Evolutionary conservation across 176 grass and related monocot genomes (phyloP).

Genomic region (Bolboschoenus planiculmis): DNA sequence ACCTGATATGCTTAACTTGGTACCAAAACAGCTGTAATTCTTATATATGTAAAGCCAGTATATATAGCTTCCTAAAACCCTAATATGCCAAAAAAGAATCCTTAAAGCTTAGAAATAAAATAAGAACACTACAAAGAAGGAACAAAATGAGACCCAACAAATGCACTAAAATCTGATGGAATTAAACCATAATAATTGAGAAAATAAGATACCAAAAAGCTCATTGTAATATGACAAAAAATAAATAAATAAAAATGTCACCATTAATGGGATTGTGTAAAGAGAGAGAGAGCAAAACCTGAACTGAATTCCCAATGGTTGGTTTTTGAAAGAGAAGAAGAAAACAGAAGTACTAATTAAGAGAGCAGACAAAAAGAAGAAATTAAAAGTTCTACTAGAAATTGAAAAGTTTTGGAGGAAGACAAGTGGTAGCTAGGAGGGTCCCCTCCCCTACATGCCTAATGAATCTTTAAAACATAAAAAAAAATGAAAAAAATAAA

Average conservation of each 20-base stretch:
- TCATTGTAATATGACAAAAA: not conserved
- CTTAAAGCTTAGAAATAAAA: not conserved
- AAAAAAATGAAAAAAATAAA: not conserved
- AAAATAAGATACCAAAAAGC: not conserved
- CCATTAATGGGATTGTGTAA: not conserved
- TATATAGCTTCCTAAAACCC: not conserved
- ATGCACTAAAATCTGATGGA: not conserved
- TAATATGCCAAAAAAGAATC: not conserved
- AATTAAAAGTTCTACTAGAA: not conserved
- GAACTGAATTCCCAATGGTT: constrained; percentile 4
- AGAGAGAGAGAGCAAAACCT: not conserved
- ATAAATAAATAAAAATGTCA: not conserved
- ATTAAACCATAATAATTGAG: not conserved
- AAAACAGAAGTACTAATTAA: not conserved
- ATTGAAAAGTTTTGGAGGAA: constrained; percentile 21
- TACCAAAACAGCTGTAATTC: not conserved
- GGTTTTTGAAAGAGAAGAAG: constrained; percentile 8
- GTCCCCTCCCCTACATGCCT: not conserved
- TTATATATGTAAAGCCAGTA: too few relatives aligned
- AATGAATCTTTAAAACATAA: not conserved
- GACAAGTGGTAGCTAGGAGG: not conserved
- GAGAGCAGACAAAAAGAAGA: not conserved
- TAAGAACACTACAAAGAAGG: not conserved
- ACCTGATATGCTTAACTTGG: not conserved
- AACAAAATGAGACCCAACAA: not conserved